phyloP scores from a whole-genome alignment of 2,329 filamentous ascomycete species.

The Coniochaeta prunicola region DNA sequence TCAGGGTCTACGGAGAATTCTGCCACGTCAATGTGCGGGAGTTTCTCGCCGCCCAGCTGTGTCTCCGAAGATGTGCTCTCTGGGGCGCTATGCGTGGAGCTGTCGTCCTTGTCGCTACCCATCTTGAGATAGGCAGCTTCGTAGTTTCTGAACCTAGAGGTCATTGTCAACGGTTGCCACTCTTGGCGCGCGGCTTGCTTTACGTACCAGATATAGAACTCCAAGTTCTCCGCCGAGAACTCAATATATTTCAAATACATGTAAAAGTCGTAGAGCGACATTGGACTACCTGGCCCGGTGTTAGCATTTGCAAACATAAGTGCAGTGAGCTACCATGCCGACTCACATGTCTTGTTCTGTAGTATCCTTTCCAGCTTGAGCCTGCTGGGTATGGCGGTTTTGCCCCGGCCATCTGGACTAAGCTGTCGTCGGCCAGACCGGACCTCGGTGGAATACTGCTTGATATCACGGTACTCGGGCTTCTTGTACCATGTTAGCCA shows the following conservation, averaged over 20 bases:
- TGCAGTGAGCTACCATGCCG: too few relatives aligned
- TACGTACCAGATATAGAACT: constrained; percentile 40
- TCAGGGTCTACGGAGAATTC: constrained; percentile 20
- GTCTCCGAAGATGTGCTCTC: constrained; percentile 19
- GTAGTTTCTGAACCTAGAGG: constrained; percentile 35
- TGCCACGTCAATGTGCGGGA: constrained; percentile 9
- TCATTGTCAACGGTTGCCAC: background rate
- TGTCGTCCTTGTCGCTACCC: constrained; percentile 16
- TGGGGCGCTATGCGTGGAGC: constrained; percentile 15
- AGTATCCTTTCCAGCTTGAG: constrained; percentile 37
- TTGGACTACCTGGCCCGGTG: constrained; percentile 30
- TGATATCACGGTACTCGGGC: constrained; percentile 40
- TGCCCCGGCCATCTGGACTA: constrained; percentile 27
- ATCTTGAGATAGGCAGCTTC: constrained; percentile 22
- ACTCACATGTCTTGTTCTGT: constrained; percentile 37
- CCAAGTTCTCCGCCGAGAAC: constrained; percentile 39
- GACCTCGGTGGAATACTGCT: constrained; percentile 31
- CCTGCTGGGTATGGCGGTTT: constrained; percentile 28
- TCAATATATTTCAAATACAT: constrained; percentile 44
- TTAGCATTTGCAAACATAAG: constrained; percentile 1
- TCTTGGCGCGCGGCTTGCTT: background rate
- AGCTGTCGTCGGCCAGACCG: constrained; percentile 25
- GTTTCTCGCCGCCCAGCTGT: constrained; percentile 12
- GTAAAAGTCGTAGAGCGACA: constrained; percentile 43
- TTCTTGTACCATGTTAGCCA: constrained; percentile 42